phyloP scores from a whole-genome alignment of 1,284 basidiomycete genomes.

The Schizophyllum commune region DNA sequence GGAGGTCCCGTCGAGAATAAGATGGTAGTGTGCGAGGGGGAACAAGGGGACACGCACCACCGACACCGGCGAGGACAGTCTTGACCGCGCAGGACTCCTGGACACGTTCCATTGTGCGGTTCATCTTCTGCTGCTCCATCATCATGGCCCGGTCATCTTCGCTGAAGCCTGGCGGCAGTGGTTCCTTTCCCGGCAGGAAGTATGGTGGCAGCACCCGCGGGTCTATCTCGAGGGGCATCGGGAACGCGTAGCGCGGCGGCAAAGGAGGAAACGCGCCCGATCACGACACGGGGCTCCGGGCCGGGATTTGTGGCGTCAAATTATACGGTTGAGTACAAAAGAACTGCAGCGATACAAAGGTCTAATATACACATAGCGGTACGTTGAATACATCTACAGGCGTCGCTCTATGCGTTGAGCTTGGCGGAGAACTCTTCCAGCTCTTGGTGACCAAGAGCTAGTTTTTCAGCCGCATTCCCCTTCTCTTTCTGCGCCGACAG shows the following conservation, averaged over 20 bases:
- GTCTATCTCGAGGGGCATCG: neutral
- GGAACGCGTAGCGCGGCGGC: neutral
- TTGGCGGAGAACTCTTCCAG: neutral
- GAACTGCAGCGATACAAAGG: neutral
- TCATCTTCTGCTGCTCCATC: conserved; percentile 69
- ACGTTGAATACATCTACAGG: neutral
- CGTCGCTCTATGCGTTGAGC: neutral
- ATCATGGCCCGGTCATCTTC: conserved; percentile 72
- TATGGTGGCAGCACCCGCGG: neutral
- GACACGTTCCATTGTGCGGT: conserved; percentile 57
- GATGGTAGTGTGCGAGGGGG: conserved; percentile 4
- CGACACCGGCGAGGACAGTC: conserved; percentile 69
- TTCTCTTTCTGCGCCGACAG: neutral
- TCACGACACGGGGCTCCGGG: neutral
- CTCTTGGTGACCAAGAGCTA: neutral
- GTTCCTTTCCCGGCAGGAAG: conserved; percentile 48
- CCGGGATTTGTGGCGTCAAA: too few species aligned
- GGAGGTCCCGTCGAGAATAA: neutral
- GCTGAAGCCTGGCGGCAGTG: conserved; percentile 73
- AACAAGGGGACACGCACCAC: conserved; percentile 46
- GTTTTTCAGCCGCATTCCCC: neutral
- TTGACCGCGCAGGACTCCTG: conserved; percentile 87
- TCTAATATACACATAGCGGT: neutral
- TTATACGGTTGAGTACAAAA: neutral
- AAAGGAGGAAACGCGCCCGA: neutral